Evolutionary conservation across 177 flowering plant genomes (phyloP), one percentile per base, ranked within the genome.

Genomic region (Vitis hybrid): DNA sequence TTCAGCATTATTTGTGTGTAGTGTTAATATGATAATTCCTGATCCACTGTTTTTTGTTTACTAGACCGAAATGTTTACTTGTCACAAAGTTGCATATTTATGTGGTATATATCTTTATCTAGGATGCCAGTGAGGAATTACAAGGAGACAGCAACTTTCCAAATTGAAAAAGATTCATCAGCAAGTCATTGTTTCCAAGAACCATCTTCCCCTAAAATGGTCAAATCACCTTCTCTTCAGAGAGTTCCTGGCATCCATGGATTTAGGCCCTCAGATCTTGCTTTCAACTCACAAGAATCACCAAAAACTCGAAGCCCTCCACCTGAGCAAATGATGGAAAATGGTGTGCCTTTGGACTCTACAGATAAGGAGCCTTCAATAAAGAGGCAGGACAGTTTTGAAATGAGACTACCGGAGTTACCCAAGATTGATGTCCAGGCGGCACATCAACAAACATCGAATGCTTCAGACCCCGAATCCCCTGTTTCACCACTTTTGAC

Each of bases 401-500:
- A 94, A 76, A 86, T 83, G 91, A 88, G 87, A 78, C 73, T 94
- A 35, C 97, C 98, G 19, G 91, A 88, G 66, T 79, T 94, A 49
- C 97, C 93, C 35, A 92, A 91, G 73, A 82, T 94, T 71, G 97
- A 92, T 79, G 93, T 94, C 72, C 90, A 82, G 18, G 65, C 89
- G 71, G 81, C 68, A 19, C 80, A 84, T 58, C 78, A 70, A 62
- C 94, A 86, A 73, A 69, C 81, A 58, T 81, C 88, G 60, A 91
- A 80, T 78, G 82, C 85, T 62, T 91, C 98, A 59, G 95, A 88
- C 66, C 98, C 98, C 3, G 97, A 94, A 72, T 94, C 98, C 55
- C 98, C 97, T 72, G 84, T 94, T 73, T 95, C 99, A 66, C 99
- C 99, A 18, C 91, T 95, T 70, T 80, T 95, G 87, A 91, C 87